phyloP scores from a whole-genome alignment of 2,329 filamentous ascomycete genomes.

The Sphaceloma murrayae region DNA sequence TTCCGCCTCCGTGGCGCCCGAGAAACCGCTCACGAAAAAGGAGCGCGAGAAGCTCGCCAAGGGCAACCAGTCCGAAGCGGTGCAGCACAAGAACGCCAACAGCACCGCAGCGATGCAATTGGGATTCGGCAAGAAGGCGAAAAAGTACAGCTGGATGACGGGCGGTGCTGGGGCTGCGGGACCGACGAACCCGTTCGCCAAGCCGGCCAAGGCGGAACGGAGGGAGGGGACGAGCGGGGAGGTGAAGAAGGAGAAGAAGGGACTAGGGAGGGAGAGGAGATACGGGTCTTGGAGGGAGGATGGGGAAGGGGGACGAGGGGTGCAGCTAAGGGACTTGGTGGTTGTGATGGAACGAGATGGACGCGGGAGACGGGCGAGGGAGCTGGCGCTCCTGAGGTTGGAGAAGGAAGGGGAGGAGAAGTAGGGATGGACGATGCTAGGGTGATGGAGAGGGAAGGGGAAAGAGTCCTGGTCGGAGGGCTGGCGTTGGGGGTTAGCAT shows the following conservation, averaged over 20 bases:
- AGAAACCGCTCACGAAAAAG: constrained; percentile 69
- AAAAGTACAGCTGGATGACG: constrained; percentile 70
- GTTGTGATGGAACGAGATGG: constrained; percentile 71
- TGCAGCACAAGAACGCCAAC: constrained; percentile 73
- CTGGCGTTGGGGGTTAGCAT: too few relatives aligned
- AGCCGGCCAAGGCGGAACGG: constrained; percentile 11
- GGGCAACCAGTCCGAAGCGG: constrained; percentile 61
- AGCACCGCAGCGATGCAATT: constrained; percentile 70
- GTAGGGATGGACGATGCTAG: background rate
- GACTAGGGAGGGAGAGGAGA: constrained; percentile 22
- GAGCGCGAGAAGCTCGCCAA: constrained; percentile 70
- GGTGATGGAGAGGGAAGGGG: background rate
- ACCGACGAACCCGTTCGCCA: constrained; percentile 33
- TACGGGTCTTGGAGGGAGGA: constrained; percentile 52
- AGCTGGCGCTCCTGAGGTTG: constrained; percentile 37
- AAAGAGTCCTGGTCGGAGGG: too few relatives aligned
- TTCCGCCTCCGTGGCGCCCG: constrained; percentile 38
- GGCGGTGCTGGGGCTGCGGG: constrained; percentile 48
- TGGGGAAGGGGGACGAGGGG: constrained; percentile 62
- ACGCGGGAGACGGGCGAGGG: constrained; percentile 53
- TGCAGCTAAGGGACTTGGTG: constrained; percentile 78
- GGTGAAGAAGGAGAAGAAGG: constrained; percentile 12
- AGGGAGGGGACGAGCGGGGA: constrained; percentile 12
- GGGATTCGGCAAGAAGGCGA: constrained; percentile 54
- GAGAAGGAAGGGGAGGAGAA: constrained; percentile 12